These are phyloP conservation scores for Aureobasidium lini DNA, from an alignment of 2,329 filamentous ascomycete species.

Conservation along the genomic window DNA sequence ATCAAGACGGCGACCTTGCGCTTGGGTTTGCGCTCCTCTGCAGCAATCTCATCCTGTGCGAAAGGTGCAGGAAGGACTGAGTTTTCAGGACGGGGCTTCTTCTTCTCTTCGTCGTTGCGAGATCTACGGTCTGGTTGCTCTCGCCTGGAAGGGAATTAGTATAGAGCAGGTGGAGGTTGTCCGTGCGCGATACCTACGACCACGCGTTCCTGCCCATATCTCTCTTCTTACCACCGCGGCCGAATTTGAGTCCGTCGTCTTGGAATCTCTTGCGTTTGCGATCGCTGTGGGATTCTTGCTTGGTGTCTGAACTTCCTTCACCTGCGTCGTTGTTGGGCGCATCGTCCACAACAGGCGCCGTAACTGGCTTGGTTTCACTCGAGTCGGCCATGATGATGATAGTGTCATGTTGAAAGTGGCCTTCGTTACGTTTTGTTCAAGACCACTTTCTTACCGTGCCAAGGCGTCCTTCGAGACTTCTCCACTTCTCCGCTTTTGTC, in stretches of 20 bases:
- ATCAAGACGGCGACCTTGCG: slow-evolving; percentile 93
- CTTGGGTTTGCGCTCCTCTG: slow-evolving; percentile 82
- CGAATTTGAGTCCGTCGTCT: slow-evolving; percentile 28
- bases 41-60: slow-evolving; percentile 74
- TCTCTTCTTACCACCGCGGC: slow-evolving; percentile 45
- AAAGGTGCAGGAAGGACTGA: slow-evolving; percentile 53
- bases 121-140: slow-evolving; percentile 41
- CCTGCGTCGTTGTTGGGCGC: neutral
- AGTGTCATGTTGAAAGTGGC: neutral
- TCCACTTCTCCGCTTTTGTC: neutral
- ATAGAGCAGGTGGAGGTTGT: slow-evolving; percentile 13
- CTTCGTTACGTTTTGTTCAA: neutral
- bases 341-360: slow-evolving; percentile 10
- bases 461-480: neutral
- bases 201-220: slow-evolving; percentile 61
- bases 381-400: slow-evolving; percentile 10
- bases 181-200: slow-evolving; percentile 42
- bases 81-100: slow-evolving; percentile 31
- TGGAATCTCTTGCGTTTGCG: slow-evolving; percentile 18
- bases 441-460: neutral
- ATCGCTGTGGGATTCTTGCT: slow-evolving; percentile 10
- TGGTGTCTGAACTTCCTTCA: neutral
- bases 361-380: slow-evolving; percentile 6
- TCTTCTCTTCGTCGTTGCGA: slow-evolving; percentile 37
- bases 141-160: slow-evolving; percentile 36